Evolutionary conservation across 139 green algal genomes (phyloP), one percentile per base, ranked within the genome.

Genomic region (Picochlorum sp.): DNA sequence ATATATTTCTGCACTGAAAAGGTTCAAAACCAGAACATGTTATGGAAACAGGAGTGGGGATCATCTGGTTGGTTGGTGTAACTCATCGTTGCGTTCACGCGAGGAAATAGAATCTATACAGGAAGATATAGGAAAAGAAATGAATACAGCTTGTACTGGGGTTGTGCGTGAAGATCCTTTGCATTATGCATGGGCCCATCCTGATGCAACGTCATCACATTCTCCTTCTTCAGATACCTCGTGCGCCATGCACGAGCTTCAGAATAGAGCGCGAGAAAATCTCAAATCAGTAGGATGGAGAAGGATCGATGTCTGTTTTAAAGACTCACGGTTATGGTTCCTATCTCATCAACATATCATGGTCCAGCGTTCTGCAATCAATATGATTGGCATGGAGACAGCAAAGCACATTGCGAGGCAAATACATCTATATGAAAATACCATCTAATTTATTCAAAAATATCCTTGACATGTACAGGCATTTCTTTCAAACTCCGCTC

Each of bases 61-160:
- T 71, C 83, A 91, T 69, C 71, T 94, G 37, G 88, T 95, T 51
- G 81, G 83, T 3, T 95, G 83, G 86, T 75, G 85, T 59, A 94
- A 94, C 73, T 71, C 66, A 56, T 81, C 65, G 5, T 72, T 95
- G 30, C 74, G 86, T 21, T 70, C 67, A 54, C 61, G 82, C 18
- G 21, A 79, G 34, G 56, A 88, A 67, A 14, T 41, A 41, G 34
- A 41, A 41, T 41, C 8, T 3, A 41, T 41, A 41, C 34, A 41
- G 8, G 75, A 92, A 65, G 85, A 83, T 13, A 45, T 34, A 45
- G 15, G 66, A 14, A 14, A 34, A 26, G 38, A 13, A 5, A 15
- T 16, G n/a, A 54, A 38, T 37, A 54, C 47, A 54, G 0, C 47
- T 15, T 34, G 30, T 6, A 15, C 4, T 8, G 85, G 83, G 1